Evolutionary conservation across 164 flowering plant genomes (phyloP), one percentile per base, ranked within the genome.

Genomic region (Berberis thunbergii): DNA sequence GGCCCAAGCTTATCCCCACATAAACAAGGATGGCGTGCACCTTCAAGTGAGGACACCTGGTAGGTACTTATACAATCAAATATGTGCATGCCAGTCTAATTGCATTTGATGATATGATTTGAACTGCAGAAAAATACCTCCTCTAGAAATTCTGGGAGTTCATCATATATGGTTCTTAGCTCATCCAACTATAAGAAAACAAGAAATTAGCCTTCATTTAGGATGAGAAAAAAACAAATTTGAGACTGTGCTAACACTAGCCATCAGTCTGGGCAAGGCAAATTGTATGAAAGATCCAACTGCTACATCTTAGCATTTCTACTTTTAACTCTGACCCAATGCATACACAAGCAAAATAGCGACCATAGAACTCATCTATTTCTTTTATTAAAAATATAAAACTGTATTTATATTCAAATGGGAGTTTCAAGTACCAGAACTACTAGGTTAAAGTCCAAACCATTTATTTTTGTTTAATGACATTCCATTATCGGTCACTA

Each of bases 141-240:
- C 64, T 88, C 86, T 55, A 90, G 76, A 74, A 93, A 84, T 62
- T 90, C 89, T 13, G 98, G 98, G 76, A 93, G 70, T 74, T 84
- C 97, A 64, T 93, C 97, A 50, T 90, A 93, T 64, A 93, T 82
- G 68, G 80, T 86, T 80, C 95, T 81, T 70, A 93, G 77, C 73
- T 93, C 98, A 75, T 93, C 98, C 84, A 93, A 78, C 98, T 93
- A 66, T 11, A 42, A 39, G 54, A 60, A 61, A 57, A 70, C 44
- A 55, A 38, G 41, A 67, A 44, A 57, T 11, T 4, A 42, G 3
- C 9, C 46, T 65, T 54, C 64, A 45, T 8, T 64, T 9, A 54
- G 11, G 54, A 45, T 59, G 42, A 7, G 54, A 5, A 50, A 63
- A 11, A 6, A 43, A 1, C n/a, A 8, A 57, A 26, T 7, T 49